Conservation (phyloP, 164 flowering plant genomes). For the Kalanchoe fedtschenkoi region DNA sequence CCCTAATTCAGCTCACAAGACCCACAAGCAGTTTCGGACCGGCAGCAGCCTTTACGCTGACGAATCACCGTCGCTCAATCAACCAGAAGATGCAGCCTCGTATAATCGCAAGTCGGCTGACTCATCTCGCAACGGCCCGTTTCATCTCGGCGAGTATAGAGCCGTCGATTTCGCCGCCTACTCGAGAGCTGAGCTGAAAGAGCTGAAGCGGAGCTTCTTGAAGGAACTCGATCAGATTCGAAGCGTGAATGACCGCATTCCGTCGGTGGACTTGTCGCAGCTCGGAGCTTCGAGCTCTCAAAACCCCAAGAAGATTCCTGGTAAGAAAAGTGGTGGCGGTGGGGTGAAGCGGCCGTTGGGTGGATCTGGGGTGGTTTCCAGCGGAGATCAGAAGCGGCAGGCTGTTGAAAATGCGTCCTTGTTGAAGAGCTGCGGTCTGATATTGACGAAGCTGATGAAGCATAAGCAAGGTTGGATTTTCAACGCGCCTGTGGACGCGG, state of each 20-base stretch:
- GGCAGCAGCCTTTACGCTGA: slow-evolving; percentile 12
- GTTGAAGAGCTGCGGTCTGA: slow-evolving; percentile 49
- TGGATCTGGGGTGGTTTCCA: slow-evolving; percentile 8
- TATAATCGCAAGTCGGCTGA: slow-evolving; percentile 21
- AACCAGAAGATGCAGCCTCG: slow-evolving; percentile 46
- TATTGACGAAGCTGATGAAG: slow-evolving; percentile 55
- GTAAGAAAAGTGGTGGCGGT: slow-evolving; percentile 26
- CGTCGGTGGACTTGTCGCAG: slow-evolving; percentile 24
- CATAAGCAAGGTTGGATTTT: slow-evolving; percentile 58
- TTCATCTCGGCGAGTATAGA: slow-evolving; percentile 16
- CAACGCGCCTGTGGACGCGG: slow-evolving; percentile 63
- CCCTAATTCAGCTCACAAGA: slow-evolving; percentile 5
- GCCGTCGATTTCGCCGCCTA: slow-evolving; percentile 29
- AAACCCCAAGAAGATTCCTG: neutral
- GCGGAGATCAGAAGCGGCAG: slow-evolving; percentile 23
- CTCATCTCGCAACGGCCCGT: slow-evolving; percentile 5
- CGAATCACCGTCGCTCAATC: slow-evolving; percentile 22
- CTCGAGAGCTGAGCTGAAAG: slow-evolving; percentile 34
- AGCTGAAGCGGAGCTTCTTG: slow-evolving; percentile 36
- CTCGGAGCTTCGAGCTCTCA: slow-evolving; percentile 19
- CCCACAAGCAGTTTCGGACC: slow-evolving; percentile 6
- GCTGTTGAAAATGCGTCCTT: slow-evolving; percentile 15
- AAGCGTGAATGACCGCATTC: slow-evolving; percentile 36
- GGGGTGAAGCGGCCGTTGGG: slow-evolving; percentile 40
- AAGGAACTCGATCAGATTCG: slow-evolving; percentile 64